These are phyloP conservation scores for Alliaria petiolata DNA, from an alignment of 345 rosid species.

Conservation along the genomic window DNA sequence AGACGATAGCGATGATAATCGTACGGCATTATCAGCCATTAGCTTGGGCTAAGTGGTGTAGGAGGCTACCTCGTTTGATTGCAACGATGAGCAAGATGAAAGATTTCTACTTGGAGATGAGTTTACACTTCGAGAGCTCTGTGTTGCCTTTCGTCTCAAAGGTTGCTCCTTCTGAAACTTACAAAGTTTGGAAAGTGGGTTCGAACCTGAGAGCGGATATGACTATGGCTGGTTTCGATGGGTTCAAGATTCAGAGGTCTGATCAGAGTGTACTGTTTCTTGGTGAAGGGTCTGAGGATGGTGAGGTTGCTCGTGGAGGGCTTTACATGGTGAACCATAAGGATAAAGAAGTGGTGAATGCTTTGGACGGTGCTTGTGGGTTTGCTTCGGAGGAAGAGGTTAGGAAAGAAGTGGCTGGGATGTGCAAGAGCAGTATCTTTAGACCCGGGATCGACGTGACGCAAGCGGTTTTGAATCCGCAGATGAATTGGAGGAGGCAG, in stretches of 20 bases:
- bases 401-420: conserved; percentile 78
- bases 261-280: conserved; percentile 93
- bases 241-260: conserved; percentile 80
- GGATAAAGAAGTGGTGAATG: conserved; percentile 92
- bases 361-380: conserved; percentile 87
- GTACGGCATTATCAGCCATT: conserved; percentile 83
- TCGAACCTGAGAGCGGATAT: conserved; percentile 94
- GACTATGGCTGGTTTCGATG: conserved; percentile 98
- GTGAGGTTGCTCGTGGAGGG: conserved; percentile 66
- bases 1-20: conserved; percentile 68
- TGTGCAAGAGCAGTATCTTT: conserved; percentile 88
- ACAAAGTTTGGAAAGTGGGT: conserved; percentile 91
- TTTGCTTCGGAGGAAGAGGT: conserved; percentile 82
- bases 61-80: conserved; percentile 84
- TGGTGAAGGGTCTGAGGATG: conserved; percentile 92
- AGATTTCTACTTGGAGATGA: conserved; percentile 96
- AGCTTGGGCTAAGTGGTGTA: conserved; percentile 99
- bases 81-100: conserved; percentile 82
- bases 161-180: conserved; percentile 95
- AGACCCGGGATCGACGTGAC: conserved; percentile 97
- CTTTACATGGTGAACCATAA: conserved; percentile 90
- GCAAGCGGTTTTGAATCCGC: conserved; percentile 85
- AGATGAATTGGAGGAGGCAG: conserved; percentile 90
- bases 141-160: conserved; percentile 90
- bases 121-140: conserved; percentile 92